Percentiles rank a stretch among this genome's conserved stretches.
These are phyloP conservation scores for Colletotrichum truncatum DNA, from an alignment of 2,329 filamentous ascomycete genomes.

Conservation along the genomic window DNA sequence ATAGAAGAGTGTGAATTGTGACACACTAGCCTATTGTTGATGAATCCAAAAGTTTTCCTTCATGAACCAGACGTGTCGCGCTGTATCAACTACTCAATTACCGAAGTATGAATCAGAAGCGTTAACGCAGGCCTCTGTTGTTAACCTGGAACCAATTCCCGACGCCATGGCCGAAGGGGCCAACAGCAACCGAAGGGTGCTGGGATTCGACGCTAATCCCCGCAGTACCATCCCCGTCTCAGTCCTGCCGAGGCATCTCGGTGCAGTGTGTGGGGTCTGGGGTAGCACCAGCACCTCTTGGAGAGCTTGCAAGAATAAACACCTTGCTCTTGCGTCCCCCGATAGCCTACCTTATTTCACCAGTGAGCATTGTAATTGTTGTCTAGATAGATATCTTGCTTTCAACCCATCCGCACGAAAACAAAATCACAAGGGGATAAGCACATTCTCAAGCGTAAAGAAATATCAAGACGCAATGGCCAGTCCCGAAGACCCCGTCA, in stretches of 20 bases:
- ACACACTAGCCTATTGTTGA: neutral
- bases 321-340: too few relatives aligned
- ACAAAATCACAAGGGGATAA: neutral
- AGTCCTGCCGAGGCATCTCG: constrained; percentile 29
- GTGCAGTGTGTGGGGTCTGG: constrained; percentile 31
- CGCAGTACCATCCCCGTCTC: constrained; percentile 18
- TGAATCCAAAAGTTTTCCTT: neutral
- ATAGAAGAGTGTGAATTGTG: neutral
- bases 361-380: too few relatives aligned
- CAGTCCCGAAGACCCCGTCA: constrained; percentile 34
- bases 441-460: neutral
- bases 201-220: neutral
- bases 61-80: neutral
- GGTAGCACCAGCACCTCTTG: constrained; percentile 3
- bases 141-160: neutral
- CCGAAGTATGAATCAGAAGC: neutral
- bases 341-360: neutral
- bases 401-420: too few relatives aligned
- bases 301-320: neutral
- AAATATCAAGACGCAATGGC: constrained; percentile 7
- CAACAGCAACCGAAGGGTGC: neutral
- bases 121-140: too few relatives aligned
- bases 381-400: too few relatives aligned
- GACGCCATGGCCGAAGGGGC: neutral
- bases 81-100: too few relatives aligned